Evolutionary conservation across 2,329 filamentous ascomycete species (phyloP).

Genomic region (Epichloe baconii): DNA sequence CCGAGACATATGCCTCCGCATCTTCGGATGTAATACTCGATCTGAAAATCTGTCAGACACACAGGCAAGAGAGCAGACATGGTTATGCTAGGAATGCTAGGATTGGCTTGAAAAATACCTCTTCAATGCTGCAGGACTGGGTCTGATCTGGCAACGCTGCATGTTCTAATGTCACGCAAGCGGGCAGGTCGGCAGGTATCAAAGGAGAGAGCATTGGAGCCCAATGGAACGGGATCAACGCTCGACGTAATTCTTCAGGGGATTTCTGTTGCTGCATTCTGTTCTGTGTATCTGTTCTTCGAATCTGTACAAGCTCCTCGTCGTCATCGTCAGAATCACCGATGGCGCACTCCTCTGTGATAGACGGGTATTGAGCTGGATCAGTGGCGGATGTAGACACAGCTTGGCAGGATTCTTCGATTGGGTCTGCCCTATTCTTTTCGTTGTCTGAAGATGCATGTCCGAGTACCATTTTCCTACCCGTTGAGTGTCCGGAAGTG

Average conservation of each 20-base stretch:
- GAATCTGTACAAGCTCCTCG: slow-evolving; percentile 4
- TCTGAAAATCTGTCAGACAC: slow-evolving; percentile 9
- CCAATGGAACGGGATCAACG: slow-evolving; percentile 41
- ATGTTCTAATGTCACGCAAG: slow-evolving; percentile 21
- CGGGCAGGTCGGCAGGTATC: slow-evolving; percentile 50
- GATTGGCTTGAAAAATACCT: slow-evolving; percentile 26
- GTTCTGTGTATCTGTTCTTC: slow-evolving; percentile 1
- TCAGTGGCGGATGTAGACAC: background rate
- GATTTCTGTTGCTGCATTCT: slow-evolving; percentile 5
- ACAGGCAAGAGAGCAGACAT: background rate
- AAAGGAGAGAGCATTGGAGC: slow-evolving; percentile 56
- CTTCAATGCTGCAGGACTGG: slow-evolving; percentile 37
- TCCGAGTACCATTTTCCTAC: background rate
- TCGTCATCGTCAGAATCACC: slow-evolving; percentile 8
- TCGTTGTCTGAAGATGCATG: background rate
- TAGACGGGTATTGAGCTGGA: background rate
- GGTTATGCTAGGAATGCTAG: background rate
- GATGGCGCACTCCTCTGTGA: slow-evolving; percentile 5
- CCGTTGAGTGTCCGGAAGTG: background rate
- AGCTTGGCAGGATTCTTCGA: background rate
- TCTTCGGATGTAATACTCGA: slow-evolving; percentile 14
- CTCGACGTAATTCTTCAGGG: slow-evolving; percentile 10
- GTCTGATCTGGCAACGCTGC: slow-evolving; percentile 39
- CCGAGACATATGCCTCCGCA: slow-evolving; percentile 61
- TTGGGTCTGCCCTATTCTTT: background rate